Conservation (phyloP, 2,329 filamentous ascomycete genomes). For the Lasiodiplodia citricola region DNA sequence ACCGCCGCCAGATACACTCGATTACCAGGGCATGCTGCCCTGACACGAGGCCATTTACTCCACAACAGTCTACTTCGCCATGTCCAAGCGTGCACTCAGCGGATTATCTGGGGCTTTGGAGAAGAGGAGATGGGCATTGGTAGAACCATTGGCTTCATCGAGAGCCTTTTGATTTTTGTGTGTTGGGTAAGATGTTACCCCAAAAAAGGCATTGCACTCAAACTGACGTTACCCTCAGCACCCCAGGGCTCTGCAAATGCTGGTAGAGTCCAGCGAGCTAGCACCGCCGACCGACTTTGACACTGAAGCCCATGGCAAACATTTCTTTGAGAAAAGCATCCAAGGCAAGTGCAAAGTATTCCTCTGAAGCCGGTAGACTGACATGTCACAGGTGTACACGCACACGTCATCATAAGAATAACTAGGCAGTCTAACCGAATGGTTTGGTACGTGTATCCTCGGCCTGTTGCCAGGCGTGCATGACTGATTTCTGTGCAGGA, state of each 20-base stretch:
- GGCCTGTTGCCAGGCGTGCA: too few species aligned
- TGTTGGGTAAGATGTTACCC: background rate
- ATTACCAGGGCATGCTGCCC: conserved; percentile 13
- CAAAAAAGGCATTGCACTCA: background rate
- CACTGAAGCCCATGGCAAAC: conserved; percentile 7
- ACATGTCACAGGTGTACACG: background rate
- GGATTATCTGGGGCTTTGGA: conserved; percentile 15
- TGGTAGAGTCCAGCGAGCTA: conserved; percentile 5
- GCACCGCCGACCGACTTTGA: conserved; percentile 20
- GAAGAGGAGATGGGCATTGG: conserved; percentile 14
- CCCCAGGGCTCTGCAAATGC: conserved; percentile 12
- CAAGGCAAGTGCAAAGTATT: background rate
- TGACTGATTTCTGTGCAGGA: background rate
- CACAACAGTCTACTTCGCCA: conserved; percentile 19
- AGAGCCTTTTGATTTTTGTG: conserved; percentile 9
- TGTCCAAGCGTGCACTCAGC: background rate
- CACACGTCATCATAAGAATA: conserved; percentile 1
- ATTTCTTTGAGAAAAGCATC: conserved; percentile 16
- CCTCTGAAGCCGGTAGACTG: background rate
- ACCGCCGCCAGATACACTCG: conserved; percentile 13
- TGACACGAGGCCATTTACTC: conserved; percentile 3
- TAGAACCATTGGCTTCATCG: conserved; percentile 11
- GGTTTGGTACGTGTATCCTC: background rate
- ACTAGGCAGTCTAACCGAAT: conserved; percentile 16
- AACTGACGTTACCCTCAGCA: conserved; percentile 2